Conservation (phyloP, 305 asterid species). For the Andrographis paniculata region DNA sequence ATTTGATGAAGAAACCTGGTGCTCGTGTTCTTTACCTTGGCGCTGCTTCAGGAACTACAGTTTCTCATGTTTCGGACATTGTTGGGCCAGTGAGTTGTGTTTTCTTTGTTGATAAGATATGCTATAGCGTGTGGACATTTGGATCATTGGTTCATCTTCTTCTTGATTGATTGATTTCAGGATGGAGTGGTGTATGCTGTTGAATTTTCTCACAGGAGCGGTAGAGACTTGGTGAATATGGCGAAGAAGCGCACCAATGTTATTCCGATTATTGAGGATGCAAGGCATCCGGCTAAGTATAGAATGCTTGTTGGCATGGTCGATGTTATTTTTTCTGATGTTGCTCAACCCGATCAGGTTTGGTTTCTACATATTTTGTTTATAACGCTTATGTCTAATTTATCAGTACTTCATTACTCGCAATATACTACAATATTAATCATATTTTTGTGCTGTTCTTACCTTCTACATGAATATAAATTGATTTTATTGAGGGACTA, state of each 20-base stretch:
- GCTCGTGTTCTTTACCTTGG: slow-evolving; percentile 82
- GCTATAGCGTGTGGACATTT: background rate
- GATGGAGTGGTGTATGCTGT: slow-evolving; percentile 91
- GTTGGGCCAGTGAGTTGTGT: slow-evolving; percentile 76
- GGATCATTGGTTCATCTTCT: background rate
- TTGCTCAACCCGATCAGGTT: slow-evolving; percentile 99
- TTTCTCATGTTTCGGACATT: slow-evolving; percentile 84
- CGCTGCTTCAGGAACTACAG: slow-evolving; percentile 95
- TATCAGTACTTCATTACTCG: background rate
- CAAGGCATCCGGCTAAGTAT: slow-evolving; percentile 90
- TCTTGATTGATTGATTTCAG: slow-evolving; percentile 15
- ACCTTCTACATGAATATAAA: too few species aligned
- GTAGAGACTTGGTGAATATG: slow-evolving; percentile 90
- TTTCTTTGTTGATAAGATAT: background rate
- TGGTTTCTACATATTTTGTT: slow-evolving; percentile 9
- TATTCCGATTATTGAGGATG: slow-evolving; percentile 91
- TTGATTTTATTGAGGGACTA: background rate
- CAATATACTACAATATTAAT: too few species aligned
- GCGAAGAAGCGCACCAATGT: slow-evolving; percentile 88
- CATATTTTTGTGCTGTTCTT: too few species aligned
- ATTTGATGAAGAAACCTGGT: slow-evolving; percentile 67
- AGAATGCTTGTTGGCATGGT: slow-evolving; percentile 99
- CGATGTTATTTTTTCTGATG: slow-evolving; percentile 93
- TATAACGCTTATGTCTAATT: background rate
- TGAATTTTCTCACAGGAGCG: slow-evolving; percentile 93